Percentiles rank a stretch among this genome's conserved stretches.
These are phyloP conservation scores for Helicostylum pulchrum DNA, from an alignment of 192 early-diverging fungal genomes.

Conservation along the genomic window DNA sequence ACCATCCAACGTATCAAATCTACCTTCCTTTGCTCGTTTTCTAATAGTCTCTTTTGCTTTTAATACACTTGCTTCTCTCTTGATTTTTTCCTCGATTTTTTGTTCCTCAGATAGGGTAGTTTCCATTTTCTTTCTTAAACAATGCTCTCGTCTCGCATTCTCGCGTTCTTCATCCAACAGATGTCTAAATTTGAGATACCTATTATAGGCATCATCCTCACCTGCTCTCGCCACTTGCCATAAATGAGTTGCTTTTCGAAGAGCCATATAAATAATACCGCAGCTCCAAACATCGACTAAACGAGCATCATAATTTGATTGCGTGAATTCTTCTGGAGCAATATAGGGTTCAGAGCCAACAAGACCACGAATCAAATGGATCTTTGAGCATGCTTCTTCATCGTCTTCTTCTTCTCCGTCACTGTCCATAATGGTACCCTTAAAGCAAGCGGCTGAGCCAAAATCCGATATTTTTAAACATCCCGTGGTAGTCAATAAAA, in stretches of 20 bases:
- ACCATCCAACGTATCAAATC: conserved; percentile 33
- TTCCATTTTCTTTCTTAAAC: conserved; percentile 8
- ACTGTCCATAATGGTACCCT: conserved; percentile 13
- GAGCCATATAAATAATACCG: conserved; percentile 37
- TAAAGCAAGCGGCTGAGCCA: conserved; percentile 77
- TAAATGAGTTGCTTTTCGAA: conserved; percentile 31
- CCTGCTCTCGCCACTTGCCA: conserved; percentile 33
- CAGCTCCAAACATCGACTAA: conserved; percentile 20
- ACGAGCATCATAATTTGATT: conserved; percentile 48
- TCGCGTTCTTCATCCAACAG: conserved; percentile 33
- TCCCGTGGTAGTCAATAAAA: conserved; percentile 61
- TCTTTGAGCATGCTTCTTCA: conserved; percentile 71
- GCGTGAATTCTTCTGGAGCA: conserved; percentile 63
- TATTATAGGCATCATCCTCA: conserved; percentile 30
- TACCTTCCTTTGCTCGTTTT: conserved; percentile 27
- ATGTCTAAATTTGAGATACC: conserved; percentile 28
- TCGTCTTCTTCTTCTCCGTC: conserved; percentile 9
- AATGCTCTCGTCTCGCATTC: conserved; percentile 14
- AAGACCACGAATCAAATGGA: conserved; percentile 72
- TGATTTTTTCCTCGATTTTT: conserved; percentile 5
- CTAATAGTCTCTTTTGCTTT: conserved; percentile 30
- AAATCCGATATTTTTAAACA: conserved; percentile 86
- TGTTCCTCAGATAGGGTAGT: conserved; percentile 6
- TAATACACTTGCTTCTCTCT: conserved; percentile 16
- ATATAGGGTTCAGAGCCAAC: conserved; percentile 85